phyloP scores from a whole-genome alignment of 331 rosid genomes.

The Rosa hybrid region DNA sequence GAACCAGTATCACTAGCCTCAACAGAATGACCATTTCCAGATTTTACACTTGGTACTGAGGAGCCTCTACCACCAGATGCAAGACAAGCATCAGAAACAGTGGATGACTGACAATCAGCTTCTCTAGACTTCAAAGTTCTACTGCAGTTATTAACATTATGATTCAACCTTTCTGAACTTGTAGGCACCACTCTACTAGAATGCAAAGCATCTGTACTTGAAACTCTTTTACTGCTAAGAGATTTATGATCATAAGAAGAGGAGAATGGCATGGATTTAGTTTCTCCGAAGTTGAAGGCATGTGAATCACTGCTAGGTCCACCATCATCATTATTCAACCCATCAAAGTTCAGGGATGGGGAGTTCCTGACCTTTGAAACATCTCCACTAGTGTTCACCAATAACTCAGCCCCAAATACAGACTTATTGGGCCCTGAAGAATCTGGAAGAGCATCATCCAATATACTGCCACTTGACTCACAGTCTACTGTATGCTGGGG shows the following conservation, averaged over 20 bases:
- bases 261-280: constrained; percentile 28
- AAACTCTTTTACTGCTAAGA: constrained; percentile 27
- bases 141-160: constrained; percentile 30
- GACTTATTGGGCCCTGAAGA: constrained; percentile 29
- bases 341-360: constrained; percentile 30
- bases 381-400: constrained; percentile 32
- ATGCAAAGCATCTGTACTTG: constrained; percentile 39
- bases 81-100: constrained; percentile 36
- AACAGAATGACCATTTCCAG: constrained; percentile 37
- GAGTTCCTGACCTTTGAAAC: constrained; percentile 34
- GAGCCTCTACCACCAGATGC: constrained; percentile 39
- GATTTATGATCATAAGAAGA: constrained; percentile 30
- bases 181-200: constrained; percentile 37
- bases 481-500: constrained; percentile 33
- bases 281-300: constrained; percentile 40
- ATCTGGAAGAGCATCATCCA: constrained; percentile 33
- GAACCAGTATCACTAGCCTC: constrained; percentile 42
- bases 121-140: constrained; percentile 38
- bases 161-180: constrained; percentile 39
- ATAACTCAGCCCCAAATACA: constrained; percentile 31
- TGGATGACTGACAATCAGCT: constrained; percentile 24
- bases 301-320: constrained; percentile 22
- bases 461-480: constrained; percentile 22
- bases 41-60: constrained; percentile 32
- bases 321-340: constrained; percentile 26